Evolutionary conservation across 208 protist species (phyloP), one percentile per base, ranked within the genome.

Genomic region (Wallacemonas sp.): DNA sequence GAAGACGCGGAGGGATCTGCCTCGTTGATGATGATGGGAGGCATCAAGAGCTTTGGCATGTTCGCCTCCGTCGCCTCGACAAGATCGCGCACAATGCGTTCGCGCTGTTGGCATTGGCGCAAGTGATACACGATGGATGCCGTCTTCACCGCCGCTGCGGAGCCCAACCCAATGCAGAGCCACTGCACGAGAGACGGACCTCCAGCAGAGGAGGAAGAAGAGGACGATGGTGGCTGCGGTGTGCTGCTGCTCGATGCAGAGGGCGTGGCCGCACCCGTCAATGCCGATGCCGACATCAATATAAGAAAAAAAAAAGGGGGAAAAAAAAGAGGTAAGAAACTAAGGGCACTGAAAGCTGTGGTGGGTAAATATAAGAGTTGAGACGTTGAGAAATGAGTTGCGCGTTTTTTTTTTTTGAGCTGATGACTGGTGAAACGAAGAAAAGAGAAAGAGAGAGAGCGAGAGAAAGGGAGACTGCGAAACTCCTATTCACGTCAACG

Each of bases 21-120:
- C 41, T 44, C 59, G 41, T 38, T 64, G 41, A 64, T 38, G 41
- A 49, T 31, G 26, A 64, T 53, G 21, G 59, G 59, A 2, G 36
- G 51, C 51, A 58, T 58, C 28, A 58, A n/a, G n/a, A 58, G 51
- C 4, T 31, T 26, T 12, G 51, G 51, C 31, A 58, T 39, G 51
- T 39, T 12, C 6, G 51, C 24, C 51, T 58, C 28, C 4, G 51
- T 58, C 14, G 51, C 51, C 2, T 34, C 51, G 15, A 58, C 51
- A 22, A 58, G 51, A 17, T 58, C 51, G 19, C 51, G 51, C 3
- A 58, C 17, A n/a, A 39, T 58, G 3, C 12, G 5, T 31, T 58
- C 51, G 6, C 51, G 51, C 3, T 31, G 51, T 19, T 39, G 30
- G n/a, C 51, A 58, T 31, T 58, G 51, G 26, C 31, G 26, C 8